Evolutionary conservation across 2,329 filamentous ascomycete genomes (phyloP), one percentile per base, ranked within the genome.

Genomic region (Fusarium sulawesiense): DNA sequence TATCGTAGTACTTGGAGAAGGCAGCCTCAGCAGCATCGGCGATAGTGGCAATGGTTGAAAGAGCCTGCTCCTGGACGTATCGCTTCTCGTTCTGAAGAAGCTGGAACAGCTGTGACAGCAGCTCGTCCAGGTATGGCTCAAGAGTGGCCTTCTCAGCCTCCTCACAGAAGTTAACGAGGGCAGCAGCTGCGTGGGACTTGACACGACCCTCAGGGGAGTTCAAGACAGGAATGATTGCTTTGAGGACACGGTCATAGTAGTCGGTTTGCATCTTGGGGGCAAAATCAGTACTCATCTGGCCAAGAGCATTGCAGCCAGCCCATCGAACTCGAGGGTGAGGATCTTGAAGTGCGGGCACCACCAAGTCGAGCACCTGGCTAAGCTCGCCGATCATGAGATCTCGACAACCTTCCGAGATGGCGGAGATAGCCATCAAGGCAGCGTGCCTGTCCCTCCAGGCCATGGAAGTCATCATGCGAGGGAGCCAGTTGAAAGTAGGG

Each of bases 221-320:
- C 8, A 99, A 87, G 1, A 98, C 95, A 2, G 95, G 94, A 56
- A 99, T 94, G 58, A 99, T 96, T 72, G 93, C 93, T 73, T 91
- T 93, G 54, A 99, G 87, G 18, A 99, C 93, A 46, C 91, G 86
- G 70, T 93, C 89, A 80, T 97, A 96, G 80, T 97, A 97, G 75
- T 97, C 96, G 73, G 93, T 92, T 81, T 99, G 96, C 95, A 99
- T 98, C 13, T 92, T 97, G 14, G 94, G 94, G 14, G 97, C 95
- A 80, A 99, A 99, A 78, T 99, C 96, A 32, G 96, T 99, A 83
- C 95, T 98, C 96, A 99, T 99, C 81, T 99, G 96, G 29, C 96
- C 96, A n/a, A 99, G 87, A 44, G 96, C 96, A 78, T 99, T 98
- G 84, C 96, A 99, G 34, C 94, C 96, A 55, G 96, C 96, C 91